phyloP scores from a whole-genome alignment of 306 rosid genomes.

The Castanospermum australe region DNA sequence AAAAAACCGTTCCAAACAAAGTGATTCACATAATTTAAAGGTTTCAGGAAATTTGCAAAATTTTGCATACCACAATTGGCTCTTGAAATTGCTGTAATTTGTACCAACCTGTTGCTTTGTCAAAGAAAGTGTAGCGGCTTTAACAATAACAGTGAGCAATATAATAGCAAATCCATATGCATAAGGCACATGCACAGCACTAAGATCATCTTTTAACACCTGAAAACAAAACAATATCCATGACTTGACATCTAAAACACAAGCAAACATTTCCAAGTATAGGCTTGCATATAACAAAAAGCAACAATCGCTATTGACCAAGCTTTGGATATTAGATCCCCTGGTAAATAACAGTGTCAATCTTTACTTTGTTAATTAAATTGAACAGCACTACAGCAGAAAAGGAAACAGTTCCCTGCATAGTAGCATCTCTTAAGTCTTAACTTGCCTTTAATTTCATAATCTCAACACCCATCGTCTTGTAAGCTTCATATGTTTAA shows the following conservation, averaged over 20 bases:
- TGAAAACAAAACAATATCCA: constrained; percentile 24
- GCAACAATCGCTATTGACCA: too few species aligned
- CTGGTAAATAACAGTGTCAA: too few species aligned
- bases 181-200: constrained; percentile 84
- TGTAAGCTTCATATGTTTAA: neutral
- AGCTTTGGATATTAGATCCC: too few species aligned
- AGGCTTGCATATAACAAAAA: neutral
- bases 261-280: constrained; percentile 2
- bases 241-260: constrained; percentile 3
- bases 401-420: too few species aligned
- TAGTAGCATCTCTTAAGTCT: too few species aligned
- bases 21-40: neutral
- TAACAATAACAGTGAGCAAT: constrained; percentile 83
- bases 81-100: neutral
- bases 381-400: too few species aligned
- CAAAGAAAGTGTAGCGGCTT: constrained; percentile 74
- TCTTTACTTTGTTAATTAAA: too few species aligned
- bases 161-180: constrained; percentile 96
- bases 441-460: too few species aligned
- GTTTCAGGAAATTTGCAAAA: constrained; percentile 16
- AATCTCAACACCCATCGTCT: too few species aligned
- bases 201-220: constrained; percentile 83
- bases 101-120: constrained; percentile 90
- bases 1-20: neutral
- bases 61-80: neutral